Evolutionary conservation across 1,139 yeast species (phyloP), one percentile per base, ranked within the genome.

Genomic region (Protomyces lactucae-debilis): DNA sequence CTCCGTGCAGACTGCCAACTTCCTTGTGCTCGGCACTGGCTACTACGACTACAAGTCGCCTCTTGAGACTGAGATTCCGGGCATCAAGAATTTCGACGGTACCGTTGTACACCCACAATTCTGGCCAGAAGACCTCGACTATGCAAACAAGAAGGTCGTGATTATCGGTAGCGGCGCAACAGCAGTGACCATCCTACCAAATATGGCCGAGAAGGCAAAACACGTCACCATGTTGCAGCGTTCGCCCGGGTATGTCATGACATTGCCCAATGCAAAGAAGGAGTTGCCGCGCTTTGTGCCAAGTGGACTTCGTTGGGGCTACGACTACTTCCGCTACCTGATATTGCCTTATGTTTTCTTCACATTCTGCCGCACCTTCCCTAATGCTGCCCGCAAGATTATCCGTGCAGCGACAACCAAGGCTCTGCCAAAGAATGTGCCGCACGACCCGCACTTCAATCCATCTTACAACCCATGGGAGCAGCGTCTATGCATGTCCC

Each of bases 141-240:
- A 73, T 70, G 70, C 66, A 18, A 80, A 80, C 55, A 76, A 79
- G 68, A 77, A 75, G 59, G 81, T 79, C 0, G 67, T 79, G 32
- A 81, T 79, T 35, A 74, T 79, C 60, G 82, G 82, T 48, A 75
- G 80, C 40, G 77, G 81, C 67, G 78, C 77, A 68, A 77, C 80
- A 43, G 80, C 79, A 10, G 81, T 79, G 68, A 82, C 79, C 70
- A 77, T 79, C 56, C 76, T 79, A 48, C 80, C 77, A 60, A 82
- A 79, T 70, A 76, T 79, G 65, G 75, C 75, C 67, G 80, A 78
- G 64, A 78, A 78, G 66, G 82, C 80, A 21, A 76, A 75, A n/a
- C 73, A 74, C 10, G 78, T 78, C 2, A 78, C 80, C 1, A 76
- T 79, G 74, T 70, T 78, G 28, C 82, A 79, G 67, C 74, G 82